Base-by-base conservation (phyloP, 495 filamentous ascomycete genomes). In the Hypoxylon trugodes region DNA sequence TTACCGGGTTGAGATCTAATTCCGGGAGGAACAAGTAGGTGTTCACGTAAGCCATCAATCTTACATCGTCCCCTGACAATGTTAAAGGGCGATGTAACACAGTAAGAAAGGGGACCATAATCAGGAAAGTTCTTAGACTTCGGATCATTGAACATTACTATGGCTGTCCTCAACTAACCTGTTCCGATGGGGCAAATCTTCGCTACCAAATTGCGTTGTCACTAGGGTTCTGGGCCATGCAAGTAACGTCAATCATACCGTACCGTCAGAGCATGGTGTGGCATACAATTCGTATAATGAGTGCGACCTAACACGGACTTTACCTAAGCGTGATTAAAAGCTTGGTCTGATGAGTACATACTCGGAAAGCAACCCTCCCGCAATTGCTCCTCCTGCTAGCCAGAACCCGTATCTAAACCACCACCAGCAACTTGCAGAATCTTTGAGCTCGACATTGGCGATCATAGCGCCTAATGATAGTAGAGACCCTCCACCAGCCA, bases 351-450 rank as follows among this genome's bases (percentile, higher is more conserved):
- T 54, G n/a, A 61, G 49, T 38, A 61, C 32, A 33, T 75, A 77
- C 58, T 75, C 71, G 2, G 61, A 71, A 22, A 74, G 42, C 21
- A 75, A 49, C 0, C 73, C 74, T 16, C 61, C 64, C 7, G 72
- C 69, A 28, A 74, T 72, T 3, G 72, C 52, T 16, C 58, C 69
- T 2, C 74, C 76, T 0, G 71, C 66, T 21, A 71, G 50, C 74
- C 71, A 78, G 41, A 69, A 77, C 25, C 73, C 74, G 22, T 70
- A 65, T 33, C 57, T 40, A 36, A 80, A 80, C 75, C 75, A 80
- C 72, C 70, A 73, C 72, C 69, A 73, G 50, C 76, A 78, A 51
- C 71, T 75, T 3, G 55, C 61, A 7, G 74, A 57, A 24, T 75
- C 68, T 19, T 72, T 62, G 30, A 81, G 45, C 45, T 79, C 66